Evolutionary conservation across 2,329 filamentous ascomycete species (phyloP).

Genomic region (Erysiphe pulchra): DNA sequence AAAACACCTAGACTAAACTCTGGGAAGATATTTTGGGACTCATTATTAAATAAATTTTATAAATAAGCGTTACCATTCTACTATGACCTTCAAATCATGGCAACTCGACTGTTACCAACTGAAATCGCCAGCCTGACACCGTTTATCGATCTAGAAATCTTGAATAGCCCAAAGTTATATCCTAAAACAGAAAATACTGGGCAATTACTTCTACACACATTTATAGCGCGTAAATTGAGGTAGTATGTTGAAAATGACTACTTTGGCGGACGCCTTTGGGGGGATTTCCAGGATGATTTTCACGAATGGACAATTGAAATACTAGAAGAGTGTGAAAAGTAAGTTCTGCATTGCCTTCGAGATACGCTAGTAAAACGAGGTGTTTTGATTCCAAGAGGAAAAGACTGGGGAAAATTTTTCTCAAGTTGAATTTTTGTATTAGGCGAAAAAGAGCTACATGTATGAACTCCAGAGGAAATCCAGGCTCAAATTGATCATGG

Average conservation of each 20-base stretch:
- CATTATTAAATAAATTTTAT: no score
- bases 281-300: not conserved
- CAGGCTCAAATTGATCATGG: no score
- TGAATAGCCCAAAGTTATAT: not conserved
- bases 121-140: not conserved
- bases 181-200: not conserved
- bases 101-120: not conserved
- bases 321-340: not conserved
- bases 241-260: not conserved
- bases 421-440: not conserved
- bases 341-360: not conserved
- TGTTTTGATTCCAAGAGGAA: not conserved
- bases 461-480: no score
- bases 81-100: no score
- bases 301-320: not conserved
- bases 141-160: not conserved
- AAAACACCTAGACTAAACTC: no score
- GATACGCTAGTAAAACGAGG: not conserved
- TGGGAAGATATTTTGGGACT: no score
- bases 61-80: no score
- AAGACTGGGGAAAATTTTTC: not conserved
- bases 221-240: not conserved
- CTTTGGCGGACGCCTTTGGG: not conserved
- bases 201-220: not conserved
- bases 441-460: no score